A percentile compares a stretch with the other conserved stretches of the same genome.
phyloP scores from a whole-genome alignment of 768 basidiomycete genomes.

The Rossbeevera mucosa region DNA sequence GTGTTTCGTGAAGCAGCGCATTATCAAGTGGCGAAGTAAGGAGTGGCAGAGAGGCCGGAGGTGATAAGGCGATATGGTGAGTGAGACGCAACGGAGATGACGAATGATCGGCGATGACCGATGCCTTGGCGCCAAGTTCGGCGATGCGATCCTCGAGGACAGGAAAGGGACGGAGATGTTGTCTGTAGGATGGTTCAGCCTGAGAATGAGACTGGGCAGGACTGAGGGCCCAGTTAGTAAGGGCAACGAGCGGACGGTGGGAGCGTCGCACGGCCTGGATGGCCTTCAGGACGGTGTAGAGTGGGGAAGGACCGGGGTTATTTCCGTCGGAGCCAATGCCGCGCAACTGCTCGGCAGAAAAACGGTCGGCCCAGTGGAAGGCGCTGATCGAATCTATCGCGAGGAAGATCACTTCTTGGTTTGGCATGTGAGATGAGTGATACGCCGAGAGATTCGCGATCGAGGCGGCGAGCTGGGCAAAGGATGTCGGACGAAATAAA shows the following conservation, averaged over 20 bases:
- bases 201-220: constrained; percentile 15
- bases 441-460: constrained; percentile 55
- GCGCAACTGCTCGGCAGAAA: constrained; percentile 51
- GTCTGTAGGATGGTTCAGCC: constrained; percentile 37
- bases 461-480: constrained; percentile 64
- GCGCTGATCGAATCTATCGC: constrained; percentile 73
- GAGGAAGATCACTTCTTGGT: constrained; percentile 58
- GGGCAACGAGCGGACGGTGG: constrained; percentile 46
- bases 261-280: constrained; percentile 46
- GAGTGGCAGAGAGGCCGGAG: constrained; percentile 14
- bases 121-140: constrained; percentile 13
- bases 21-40: constrained; percentile 13
- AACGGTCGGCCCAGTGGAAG: constrained; percentile 77
- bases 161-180: constrained; percentile 50
- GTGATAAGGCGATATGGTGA: constrained; percentile 38
- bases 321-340: constrained; percentile 10
- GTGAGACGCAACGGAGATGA: constrained; percentile 31
- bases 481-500: constrained; percentile 65
- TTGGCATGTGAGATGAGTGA: constrained; percentile 43
- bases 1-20: constrained; percentile 14
- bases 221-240: constrained; percentile 62
- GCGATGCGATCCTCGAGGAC: constrained; percentile 14
- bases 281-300: constrained; percentile 45
- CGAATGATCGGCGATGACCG: constrained; percentile 8
- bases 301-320: constrained; percentile 24